Percentiles rank a stretch among this genome's conserved stretches.
phyloP scores from a whole-genome alignment of 176 grass and related monocot genomes.

The Hordeum marinum region DNA sequence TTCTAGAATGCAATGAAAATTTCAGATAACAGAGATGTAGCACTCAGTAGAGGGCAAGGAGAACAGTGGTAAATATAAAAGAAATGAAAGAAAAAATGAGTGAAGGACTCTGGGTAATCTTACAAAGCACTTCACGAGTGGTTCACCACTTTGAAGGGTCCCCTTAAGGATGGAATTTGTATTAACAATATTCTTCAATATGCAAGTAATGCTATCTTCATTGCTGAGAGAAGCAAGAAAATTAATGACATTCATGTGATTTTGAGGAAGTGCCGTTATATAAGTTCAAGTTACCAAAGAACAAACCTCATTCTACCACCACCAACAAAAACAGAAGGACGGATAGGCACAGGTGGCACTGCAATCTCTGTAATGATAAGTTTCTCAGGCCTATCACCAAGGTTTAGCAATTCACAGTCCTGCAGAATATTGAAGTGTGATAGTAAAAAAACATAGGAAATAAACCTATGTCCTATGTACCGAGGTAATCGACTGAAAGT shows the following conservation, averaged over 20 bases:
- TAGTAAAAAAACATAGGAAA: neutral
- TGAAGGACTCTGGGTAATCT: conserved; percentile 28
- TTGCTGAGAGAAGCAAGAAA: conserved; percentile 55
- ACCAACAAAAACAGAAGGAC: conserved; percentile 71
- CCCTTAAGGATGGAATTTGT: conserved; percentile 86
- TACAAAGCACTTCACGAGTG: conserved; percentile 64
- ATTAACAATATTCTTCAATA: conserved; percentile 73
- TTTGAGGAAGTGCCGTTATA: neutral
- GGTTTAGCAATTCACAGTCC: conserved; percentile 98
- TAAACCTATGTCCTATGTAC: neutral
- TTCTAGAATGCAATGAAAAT: neutral
- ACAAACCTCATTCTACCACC: conserved; percentile 62
- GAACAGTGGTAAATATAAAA: neutral
- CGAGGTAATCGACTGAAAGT: neutral
- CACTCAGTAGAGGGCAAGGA: neutral
- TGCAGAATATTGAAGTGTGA: conserved; percentile 35
- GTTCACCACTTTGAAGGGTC: conserved; percentile 61
- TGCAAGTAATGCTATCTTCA: conserved; percentile 83
- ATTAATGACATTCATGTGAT: neutral
- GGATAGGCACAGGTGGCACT: conserved; percentile 77
- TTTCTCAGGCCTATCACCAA: conserved; percentile 85
- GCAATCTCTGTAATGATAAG: conserved; percentile 82
- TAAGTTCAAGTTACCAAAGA: conserved; percentile 11
- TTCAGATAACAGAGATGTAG: neutral
- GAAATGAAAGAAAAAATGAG: conserved; percentile 7